Percentiles rank a stretch among this genome's conserved stretches.
Conservation (phyloP, 2,329 filamentous ascomycete species). For the Cordyceps tenuipes region DNA sequence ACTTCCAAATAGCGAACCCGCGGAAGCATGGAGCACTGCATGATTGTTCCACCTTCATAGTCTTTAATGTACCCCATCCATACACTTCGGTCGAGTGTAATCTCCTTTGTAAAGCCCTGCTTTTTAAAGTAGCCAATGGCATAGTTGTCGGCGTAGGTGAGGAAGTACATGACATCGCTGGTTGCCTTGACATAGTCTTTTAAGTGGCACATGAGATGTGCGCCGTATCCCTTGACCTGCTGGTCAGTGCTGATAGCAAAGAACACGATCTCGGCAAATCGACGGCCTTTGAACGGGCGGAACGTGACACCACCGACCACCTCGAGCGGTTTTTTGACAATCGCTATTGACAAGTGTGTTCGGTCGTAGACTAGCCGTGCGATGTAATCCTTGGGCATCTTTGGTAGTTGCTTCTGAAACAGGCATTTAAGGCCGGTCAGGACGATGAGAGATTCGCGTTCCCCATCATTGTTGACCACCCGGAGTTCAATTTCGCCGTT, state of each 20-base stretch:
- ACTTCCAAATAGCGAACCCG: conserved; percentile 89
- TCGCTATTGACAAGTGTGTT: conserved; percentile 91
- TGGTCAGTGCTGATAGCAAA: conserved; percentile 96
- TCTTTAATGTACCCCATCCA: conserved; percentile 99
- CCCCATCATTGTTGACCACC: conserved; percentile 93
- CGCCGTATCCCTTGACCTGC: conserved; percentile 97
- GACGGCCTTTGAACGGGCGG: conserved; percentile 80
- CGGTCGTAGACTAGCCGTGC: conserved; percentile 95
- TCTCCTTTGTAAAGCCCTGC: conserved; percentile 97
- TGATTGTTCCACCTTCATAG: conserved; percentile 96
- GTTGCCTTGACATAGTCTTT: conserved; percentile 98
- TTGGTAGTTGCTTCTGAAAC: conserved; percentile 95
- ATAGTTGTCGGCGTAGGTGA: conserved; percentile 98
- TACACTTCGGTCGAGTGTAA: conserved; percentile 76
- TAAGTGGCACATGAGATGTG: conserved; percentile 94
- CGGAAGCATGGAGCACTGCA: conserved; percentile 98
- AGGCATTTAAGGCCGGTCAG: conserved; percentile 94
- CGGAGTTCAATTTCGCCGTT: conserved; percentile 93
- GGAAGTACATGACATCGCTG: conserved; percentile 94
- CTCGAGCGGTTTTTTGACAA: conserved; percentile 91
- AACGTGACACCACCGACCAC: conserved; percentile 98
- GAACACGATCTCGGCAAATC: conserved; percentile 97
- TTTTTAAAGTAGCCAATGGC: conserved; percentile 99
- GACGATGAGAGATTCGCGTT: conserved; percentile 83
- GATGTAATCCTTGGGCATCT: conserved; percentile 99